Evolutionary conservation across 31 red algal genomes (phyloP).

Genomic region (Odonthalia washingtoniensis): DNA sequence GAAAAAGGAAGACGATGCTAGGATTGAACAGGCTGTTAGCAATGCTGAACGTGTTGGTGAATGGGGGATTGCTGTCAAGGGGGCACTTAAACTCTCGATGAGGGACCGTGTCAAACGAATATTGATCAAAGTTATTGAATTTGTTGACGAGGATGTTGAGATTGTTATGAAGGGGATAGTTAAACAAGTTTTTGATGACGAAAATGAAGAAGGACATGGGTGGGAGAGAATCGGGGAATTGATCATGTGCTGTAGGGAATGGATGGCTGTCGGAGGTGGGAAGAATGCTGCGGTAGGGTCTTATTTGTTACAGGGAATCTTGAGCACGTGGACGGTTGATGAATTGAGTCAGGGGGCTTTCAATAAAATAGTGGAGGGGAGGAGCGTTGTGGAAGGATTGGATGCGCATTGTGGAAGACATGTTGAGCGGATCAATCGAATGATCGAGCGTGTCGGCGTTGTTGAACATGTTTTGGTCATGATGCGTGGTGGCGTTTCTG

Average conservation of each 20-base stretch:
- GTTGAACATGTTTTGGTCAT: slow-evolving; percentile 61
- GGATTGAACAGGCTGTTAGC: slow-evolving; percentile 43
- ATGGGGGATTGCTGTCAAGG: slow-evolving; percentile 61
- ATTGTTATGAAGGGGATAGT: slow-evolving; percentile 26
- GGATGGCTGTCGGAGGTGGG: slow-evolving; percentile 66
- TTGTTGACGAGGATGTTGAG: slow-evolving; percentile 24
- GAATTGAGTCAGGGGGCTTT: slow-evolving; percentile 38
- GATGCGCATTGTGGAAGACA: slow-evolving; percentile 65
- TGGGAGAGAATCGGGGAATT: slow-evolving; percentile 47
- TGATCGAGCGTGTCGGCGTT: slow-evolving; percentile 22
- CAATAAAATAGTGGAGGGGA: slow-evolving; percentile 41
- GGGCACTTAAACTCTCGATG: slow-evolving; percentile 67
- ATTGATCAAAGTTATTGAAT: slow-evolving; percentile 50
- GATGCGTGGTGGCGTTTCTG: slow-evolving; percentile 17
- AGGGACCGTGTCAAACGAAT: slow-evolving; percentile 61
- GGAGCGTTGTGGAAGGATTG: slow-evolving; percentile 63
- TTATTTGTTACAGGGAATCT: slow-evolving; percentile 49
- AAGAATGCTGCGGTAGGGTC: slow-evolving; percentile 54
- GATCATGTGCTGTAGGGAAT: slow-evolving; percentile 59
- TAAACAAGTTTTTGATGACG: background rate
- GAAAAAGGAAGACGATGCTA: slow-evolving; percentile 37
- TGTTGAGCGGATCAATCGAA: slow-evolving; percentile 37
- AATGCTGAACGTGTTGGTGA: slow-evolving; percentile 53
- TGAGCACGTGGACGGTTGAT: slow-evolving; percentile 41
- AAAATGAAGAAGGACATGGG: slow-evolving; percentile 19